Evolutionary conservation across 1,284 basidiomycete species (phyloP).

Genomic region (Sporisorium graminicola): DNA sequence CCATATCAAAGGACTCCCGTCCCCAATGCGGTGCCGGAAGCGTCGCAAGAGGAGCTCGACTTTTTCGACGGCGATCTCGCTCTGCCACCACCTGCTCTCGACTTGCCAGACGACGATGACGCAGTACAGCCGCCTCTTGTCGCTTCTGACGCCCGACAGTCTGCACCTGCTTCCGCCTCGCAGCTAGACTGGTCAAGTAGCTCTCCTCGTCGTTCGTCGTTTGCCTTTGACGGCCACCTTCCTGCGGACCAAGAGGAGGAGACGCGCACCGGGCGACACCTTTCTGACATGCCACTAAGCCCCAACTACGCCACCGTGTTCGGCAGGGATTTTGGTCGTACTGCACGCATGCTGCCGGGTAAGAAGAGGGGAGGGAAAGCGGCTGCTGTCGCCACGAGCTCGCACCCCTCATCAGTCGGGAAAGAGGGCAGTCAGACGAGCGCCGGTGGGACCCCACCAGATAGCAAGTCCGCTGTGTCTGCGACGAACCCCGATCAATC

Average conservation of each 20-base stretch:
- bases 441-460: slow-evolving; percentile 6
- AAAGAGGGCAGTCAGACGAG: slow-evolving; percentile 7
- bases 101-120: slow-evolving; percentile 38
- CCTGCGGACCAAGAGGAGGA: slow-evolving; percentile 57
- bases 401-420: neutral
- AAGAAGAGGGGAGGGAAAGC: neutral
- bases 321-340: slow-evolving; percentile 45
- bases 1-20: slow-evolving; percentile 12
- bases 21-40: slow-evolving; percentile 20
- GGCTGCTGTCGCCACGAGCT: neutral
- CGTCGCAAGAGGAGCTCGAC: slow-evolving; percentile 32
- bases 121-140: neutral
- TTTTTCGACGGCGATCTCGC: slow-evolving; percentile 58
- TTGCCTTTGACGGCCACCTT: slow-evolving; percentile 23
- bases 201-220: slow-evolving; percentile 4
- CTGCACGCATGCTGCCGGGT: slow-evolving; percentile 15
- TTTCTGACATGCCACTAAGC: slow-evolving; percentile 66
- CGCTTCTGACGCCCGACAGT: neutral
- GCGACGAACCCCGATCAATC: slow-evolving; percentile 5
- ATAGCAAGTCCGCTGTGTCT: slow-evolving; percentile 17
- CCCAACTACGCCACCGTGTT: slow-evolving; percentile 51
- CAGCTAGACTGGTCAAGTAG: slow-evolving; percentile 5
- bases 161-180: neutral
- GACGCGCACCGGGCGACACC: slow-evolving; percentile 57
- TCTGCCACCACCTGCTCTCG: slow-evolving; percentile 63